Evolutionary conservation across 805 yeast genomes (phyloP), one percentile per base, ranked within the genome.

Genomic region (Lipomyces yamanashiensis): DNA sequence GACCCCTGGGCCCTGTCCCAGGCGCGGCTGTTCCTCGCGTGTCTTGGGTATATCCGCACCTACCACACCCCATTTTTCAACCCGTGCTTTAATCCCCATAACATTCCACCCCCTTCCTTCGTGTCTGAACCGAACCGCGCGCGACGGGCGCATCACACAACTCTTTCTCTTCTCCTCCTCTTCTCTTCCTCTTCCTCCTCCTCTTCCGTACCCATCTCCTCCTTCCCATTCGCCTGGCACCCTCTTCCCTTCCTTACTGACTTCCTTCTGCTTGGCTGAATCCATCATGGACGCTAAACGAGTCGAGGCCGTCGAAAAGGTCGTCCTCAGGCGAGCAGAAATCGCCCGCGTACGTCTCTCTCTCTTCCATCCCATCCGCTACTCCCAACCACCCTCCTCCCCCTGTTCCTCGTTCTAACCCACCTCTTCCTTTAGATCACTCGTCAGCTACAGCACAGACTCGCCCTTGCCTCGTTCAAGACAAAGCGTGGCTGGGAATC

Each of bases 261-360:
- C 17, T 7, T 13, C 41, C 13, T 17, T 50, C 40, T 12, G 10
- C 59, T 49, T 57, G 62, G 55, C 55, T 52, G 23, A 51, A 28
- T 43, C 62, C 13, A 39, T 54, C 63, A 64, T 64, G 63, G 69
- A 66, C 63, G 59, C 55, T 19, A 66, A 66, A 58, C 68, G 69
- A 34, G 61, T 66, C 61, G 67, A 67, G 59, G 58, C 70, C 49
- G 61, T 65, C 62, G 70, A 67, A 41, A 57, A 77, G 59, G 76
- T 77, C 49, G 78, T 79, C 21, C 73, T 79, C 45, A 73, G 76
- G 34, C 73, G 81, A 43, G 81, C 81, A 0, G 79, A 78, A 63
- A 76, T 79, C 56, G 74, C 80, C 33, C 67, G 80, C 36, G 74
- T 71, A 66, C 34, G 73, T 52, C n/a, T 34, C 43, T 17, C 23